Percentiles rank a stretch among this genome's conserved stretches.
Conservation (phyloP, 2,329 filamentous ascomycete species). For the Juglanconis juglandina region DNA sequence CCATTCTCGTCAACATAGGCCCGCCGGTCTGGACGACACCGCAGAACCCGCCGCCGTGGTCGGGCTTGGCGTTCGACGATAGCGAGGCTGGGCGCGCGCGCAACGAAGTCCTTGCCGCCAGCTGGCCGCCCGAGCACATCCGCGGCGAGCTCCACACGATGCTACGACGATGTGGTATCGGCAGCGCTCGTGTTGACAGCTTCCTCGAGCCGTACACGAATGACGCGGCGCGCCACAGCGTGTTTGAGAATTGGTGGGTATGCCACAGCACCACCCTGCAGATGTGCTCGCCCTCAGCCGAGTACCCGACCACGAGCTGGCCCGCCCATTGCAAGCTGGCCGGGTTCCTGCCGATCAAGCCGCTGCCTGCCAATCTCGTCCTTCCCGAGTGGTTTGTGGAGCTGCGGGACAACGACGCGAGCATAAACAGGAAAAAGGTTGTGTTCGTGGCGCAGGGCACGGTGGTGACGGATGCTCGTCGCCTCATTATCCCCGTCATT, state of each 20-base stretch:
- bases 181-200: conserved; percentile 4
- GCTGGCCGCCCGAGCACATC: neutral
- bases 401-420: conserved; percentile 34
- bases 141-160: conserved; percentile 4
- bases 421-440: conserved; percentile 33
- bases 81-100: neutral
- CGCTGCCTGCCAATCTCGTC: conserved; percentile 24
- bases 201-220: neutral
- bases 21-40: conserved; percentile 4
- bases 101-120: neutral
- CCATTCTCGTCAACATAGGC: neutral
- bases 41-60: conserved; percentile 9
- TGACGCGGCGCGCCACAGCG: neutral
- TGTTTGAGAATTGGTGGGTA: conserved; percentile 9
- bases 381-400: conserved; percentile 39
- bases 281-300: conserved; percentile 10
- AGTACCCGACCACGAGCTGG: conserved; percentile 6
- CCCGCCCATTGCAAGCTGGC: conserved; percentile 10
- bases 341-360: conserved; percentile 29
- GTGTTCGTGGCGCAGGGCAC: conserved; percentile 49
- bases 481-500: conserved; percentile 45
- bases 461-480: conserved; percentile 32
- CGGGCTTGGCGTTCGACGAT: conserved; percentile 6
- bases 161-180: neutral
- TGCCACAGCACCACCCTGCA: conserved; percentile 12